A percentile compares a stretch with the other conserved stretches of the same genome.
Evolutionary conservation across 768 basidiomycete species (phyloP).

Genomic region (Suillus discolor): DNA sequence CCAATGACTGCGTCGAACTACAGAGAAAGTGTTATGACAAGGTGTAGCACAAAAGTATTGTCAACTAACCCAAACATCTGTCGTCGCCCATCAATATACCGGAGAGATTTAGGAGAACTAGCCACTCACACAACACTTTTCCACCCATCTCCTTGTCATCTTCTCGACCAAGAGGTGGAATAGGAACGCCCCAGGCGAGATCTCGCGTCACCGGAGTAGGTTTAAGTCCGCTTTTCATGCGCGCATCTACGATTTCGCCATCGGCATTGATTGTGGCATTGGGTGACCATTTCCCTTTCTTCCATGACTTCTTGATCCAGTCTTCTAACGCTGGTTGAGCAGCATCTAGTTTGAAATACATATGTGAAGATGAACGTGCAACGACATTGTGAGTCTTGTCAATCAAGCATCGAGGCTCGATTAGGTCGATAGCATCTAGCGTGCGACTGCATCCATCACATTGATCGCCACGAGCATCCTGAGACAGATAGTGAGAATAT

Average conservation of each 20-base stretch:
- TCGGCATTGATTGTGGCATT: constrained; percentile 90
- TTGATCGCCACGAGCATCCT: constrained; percentile 98
- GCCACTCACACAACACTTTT: constrained; percentile 91
- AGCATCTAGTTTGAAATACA: constrained; percentile 85
- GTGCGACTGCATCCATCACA: constrained; percentile 94
- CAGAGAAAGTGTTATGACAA: constrained; percentile 11
- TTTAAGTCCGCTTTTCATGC: constrained; percentile 81
- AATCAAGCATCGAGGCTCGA: constrained; percentile 93
- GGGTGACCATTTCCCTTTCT: constrained; percentile 87
- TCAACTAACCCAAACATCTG: constrained; percentile 89
- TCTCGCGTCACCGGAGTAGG: constrained; percentile 94
- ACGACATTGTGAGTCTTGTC: constrained; percentile 78
- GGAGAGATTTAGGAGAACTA: constrained; percentile 5
- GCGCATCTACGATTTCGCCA: constrained; percentile 86
- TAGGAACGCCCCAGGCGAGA: constrained; percentile 94
- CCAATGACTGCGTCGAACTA: constrained; percentile 98
- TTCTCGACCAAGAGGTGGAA: constrained; percentile 71
- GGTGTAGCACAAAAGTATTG: neutral
- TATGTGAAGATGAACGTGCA: constrained; percentile 80
- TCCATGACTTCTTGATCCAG: constrained; percentile 83
- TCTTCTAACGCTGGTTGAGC: constrained; percentile 83
- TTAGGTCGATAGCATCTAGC: constrained; percentile 88
- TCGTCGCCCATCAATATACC: constrained; percentile 9
- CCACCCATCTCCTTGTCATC: constrained; percentile 85
- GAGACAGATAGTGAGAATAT: neutral